A percentile compares a stretch with the other conserved stretches of the same genome.
phyloP scores from a whole-genome alignment of 495 filamentous ascomycete genomes.

The Cercophora scortea region DNA sequence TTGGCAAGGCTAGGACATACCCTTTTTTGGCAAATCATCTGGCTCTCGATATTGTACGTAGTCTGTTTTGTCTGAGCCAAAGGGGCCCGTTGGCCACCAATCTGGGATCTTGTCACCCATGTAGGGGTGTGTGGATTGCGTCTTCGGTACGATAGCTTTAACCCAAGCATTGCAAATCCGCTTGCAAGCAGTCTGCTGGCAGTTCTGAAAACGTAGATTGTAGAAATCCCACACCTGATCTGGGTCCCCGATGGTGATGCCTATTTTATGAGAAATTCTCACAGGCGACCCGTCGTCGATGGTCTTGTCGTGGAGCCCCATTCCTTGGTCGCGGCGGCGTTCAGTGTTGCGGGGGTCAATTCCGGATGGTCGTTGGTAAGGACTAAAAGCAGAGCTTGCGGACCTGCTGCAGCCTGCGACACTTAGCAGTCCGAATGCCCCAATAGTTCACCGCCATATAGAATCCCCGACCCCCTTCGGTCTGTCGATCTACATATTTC shows the following conservation, averaged over 20 bases:
- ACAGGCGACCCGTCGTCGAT: conserved; percentile 19
- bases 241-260: conserved; percentile 49
- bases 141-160: conserved; percentile 78
- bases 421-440: no score
- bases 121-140: conserved; percentile 79
- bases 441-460: no score
- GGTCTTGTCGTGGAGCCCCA: conserved; percentile 5
- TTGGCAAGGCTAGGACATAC: conserved; percentile 30
- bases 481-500: no score
- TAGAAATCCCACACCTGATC: conserved; percentile 56
- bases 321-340: conserved; percentile 2
- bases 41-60: conserved; percentile 69
- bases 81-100: conserved; percentile 69
- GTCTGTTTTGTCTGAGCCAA: conserved; percentile 26
- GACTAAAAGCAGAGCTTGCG: no score
- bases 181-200: conserved; percentile 71
- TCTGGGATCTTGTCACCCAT: conserved; percentile 61
- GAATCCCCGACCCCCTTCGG: no score
- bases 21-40: conserved; percentile 70
- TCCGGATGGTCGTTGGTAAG: background rate
- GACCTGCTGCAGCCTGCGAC: no score
- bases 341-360: background rate
- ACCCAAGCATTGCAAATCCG: conserved; percentile 73
- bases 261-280: conserved; percentile 15
- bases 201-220: conserved; percentile 51